Conservation (phyloP, 768 basidiomycete genomes). For the Suillus decipiens region DNA sequence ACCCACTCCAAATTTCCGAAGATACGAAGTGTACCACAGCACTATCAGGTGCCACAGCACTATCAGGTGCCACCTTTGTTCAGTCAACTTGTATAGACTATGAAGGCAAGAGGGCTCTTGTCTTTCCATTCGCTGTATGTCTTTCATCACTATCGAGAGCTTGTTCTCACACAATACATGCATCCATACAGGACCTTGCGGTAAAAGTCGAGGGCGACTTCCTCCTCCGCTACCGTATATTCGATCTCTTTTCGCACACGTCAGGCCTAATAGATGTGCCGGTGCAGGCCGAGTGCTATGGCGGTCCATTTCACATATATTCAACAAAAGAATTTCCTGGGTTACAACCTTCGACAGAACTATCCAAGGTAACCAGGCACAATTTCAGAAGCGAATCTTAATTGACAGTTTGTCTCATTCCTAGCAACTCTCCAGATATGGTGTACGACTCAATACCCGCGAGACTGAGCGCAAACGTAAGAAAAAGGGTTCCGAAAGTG, state of each 20-base stretch:
- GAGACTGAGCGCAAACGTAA: slow-evolving; percentile 39
- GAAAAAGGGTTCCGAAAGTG: slow-evolving; percentile 25
- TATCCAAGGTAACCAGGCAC: slow-evolving; percentile 54
- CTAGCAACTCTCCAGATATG: slow-evolving; percentile 37
- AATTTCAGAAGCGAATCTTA: too few species aligned
- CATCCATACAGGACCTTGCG: slow-evolving; percentile 56
- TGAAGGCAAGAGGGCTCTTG: slow-evolving; percentile 50
- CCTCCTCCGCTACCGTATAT: slow-evolving; percentile 69
- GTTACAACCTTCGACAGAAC: slow-evolving; percentile 63
- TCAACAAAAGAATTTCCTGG: slow-evolving; percentile 79
- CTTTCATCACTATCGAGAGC: slow-evolving; percentile 11
- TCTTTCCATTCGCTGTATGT: slow-evolving; percentile 66
- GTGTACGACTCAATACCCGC: slow-evolving; percentile 38
- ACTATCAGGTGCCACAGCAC: slow-evolving; percentile 59
- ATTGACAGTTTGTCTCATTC: not conserved
- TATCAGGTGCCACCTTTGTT: slow-evolving; percentile 65
- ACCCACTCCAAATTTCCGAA: slow-evolving; percentile 47
- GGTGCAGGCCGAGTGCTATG: slow-evolving; percentile 65
- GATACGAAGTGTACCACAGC: slow-evolving; percentile 45
- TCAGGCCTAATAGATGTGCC: slow-evolving; percentile 35
- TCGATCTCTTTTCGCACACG: slow-evolving; percentile 54
- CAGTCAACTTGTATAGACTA: slow-evolving; percentile 57
- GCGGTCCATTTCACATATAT: slow-evolving; percentile 67
- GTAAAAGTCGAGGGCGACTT: slow-evolving; percentile 68
- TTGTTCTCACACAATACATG: slow-evolving; percentile 9